Base-by-base conservation (phyloP, 2,329 filamentous ascomycete species). In the Aspergillus sp. region DNA sequence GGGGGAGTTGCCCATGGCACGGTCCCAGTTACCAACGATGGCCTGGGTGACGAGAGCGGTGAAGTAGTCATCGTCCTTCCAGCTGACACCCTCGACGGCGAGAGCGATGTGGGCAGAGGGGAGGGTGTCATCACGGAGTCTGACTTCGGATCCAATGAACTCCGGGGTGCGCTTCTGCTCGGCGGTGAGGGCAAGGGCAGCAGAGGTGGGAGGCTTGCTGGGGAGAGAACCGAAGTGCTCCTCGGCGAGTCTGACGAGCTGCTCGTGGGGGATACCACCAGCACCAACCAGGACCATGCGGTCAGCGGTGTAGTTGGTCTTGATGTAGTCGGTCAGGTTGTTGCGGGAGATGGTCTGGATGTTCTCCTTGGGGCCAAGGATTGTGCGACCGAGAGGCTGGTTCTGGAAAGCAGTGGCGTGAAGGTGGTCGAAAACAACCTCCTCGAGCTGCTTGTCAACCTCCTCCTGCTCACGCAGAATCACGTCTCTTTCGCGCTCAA, bases 21-120 rank as follows among this genome's bases (percentile, higher is more conserved):
- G 93, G 77, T 98, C 93, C 84, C 95, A 98, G 84, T 98, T 98
- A 67, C 93, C 93, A 57, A 98, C 90, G 60, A 98, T 97, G 62
- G 93, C 93, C 79, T 98, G 93, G 46, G 93, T 89, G 56, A 98
- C 91, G 45, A 98, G 81, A 51, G 88, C 94, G 60, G 93, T 96
- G 78, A 96, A 98, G 82, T 98, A 98, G 75, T 97, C 91, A 51
- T 94, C 88, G 59, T 95, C 91, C 76, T 89, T 95, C 93, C 93
- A 98, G 85, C 90, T 95, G 45, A 98, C 93, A 83, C 93, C 93
- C 80, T 98, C 93, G 39, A 98, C 93, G 47, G 93, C 91, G 65
- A 98, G 90, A 64, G 94, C 93, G 60, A 98, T 95, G 80, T 98
- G 91, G 69, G 93, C 93, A 54, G 90, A 93, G 60, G 86, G 86